Evolutionary conservation across 1,284 basidiomycete species (phyloP).

Genomic region (Ceratorhiza oryzae-sativae): DNA sequence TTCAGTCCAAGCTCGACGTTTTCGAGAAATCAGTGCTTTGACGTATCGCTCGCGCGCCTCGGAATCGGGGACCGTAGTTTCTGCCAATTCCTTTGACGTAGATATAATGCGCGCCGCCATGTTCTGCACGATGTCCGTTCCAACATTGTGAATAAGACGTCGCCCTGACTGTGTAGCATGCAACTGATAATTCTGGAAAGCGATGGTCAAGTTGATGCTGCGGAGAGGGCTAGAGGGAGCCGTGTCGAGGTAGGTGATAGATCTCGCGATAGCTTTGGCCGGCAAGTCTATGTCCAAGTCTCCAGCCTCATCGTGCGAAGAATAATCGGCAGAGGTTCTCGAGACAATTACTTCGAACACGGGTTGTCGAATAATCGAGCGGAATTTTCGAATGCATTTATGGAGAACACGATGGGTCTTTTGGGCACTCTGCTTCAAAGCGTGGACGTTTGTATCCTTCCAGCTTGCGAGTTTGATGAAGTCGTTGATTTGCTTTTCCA

Average conservation of each 20-base stretch:
- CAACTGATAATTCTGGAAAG: constrained; percentile 26
- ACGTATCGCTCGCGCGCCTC: constrained; percentile 66
- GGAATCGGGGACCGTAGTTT: constrained; percentile 58
- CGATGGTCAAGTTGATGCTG: constrained; percentile 13
- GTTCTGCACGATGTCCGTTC: constrained; percentile 59
- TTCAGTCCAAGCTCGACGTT: constrained; percentile 92
- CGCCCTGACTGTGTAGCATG: neutral
- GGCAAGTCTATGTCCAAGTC: neutral
- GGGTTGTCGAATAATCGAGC: constrained; percentile 85
- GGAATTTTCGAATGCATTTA: constrained; percentile 90
- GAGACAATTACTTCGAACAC: constrained; percentile 49
- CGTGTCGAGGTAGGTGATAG: neutral
- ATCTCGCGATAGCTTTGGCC: neutral
- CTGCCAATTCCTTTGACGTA: constrained; percentile 67
- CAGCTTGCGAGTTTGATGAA: constrained; percentile 97
- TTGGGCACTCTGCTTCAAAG: constrained; percentile 90
- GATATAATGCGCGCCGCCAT: constrained; percentile 79
- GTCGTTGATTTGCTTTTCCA: constrained; percentile 85
- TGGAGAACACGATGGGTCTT: constrained; percentile 92
- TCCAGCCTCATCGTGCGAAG: neutral
- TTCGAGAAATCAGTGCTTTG: constrained; percentile 79
- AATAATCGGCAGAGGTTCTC: neutral
- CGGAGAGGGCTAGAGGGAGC: constrained; percentile 12
- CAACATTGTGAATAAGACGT: constrained; percentile 29
- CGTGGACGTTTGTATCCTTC: constrained; percentile 97